Percentiles rank a stretch among this genome's conserved stretches.
Evolutionary conservation across 345 rosid species (phyloP).

Genomic region (Moricandia moricandioides): DNA sequence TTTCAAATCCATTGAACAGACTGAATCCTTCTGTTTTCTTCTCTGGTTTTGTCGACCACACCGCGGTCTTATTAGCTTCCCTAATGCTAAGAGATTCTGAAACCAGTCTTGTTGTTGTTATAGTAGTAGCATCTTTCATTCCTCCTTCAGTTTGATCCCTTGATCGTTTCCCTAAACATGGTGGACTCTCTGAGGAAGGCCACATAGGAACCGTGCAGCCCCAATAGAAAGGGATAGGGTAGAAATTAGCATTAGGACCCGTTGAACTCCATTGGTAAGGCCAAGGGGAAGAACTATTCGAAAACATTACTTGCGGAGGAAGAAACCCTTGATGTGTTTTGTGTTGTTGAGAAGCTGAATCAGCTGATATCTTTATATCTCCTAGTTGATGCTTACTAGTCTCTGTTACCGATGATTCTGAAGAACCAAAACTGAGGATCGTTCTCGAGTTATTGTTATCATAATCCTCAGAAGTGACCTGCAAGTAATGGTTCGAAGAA

Average conservation of each 20-base stretch:
- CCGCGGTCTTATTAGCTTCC: constrained; percentile 16
- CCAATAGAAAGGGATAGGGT: constrained; percentile 54
- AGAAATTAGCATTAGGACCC: constrained; percentile 38
- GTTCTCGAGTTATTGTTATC: constrained; percentile 33
- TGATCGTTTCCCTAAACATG: constrained; percentile 58
- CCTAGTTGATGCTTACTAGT: constrained; percentile 11
- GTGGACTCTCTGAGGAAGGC: constrained; percentile 27
- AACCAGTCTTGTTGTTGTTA: constrained; percentile 21
- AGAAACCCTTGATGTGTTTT: constrained; percentile 29
- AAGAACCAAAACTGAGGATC: constrained; percentile 53
- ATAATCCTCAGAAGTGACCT: constrained; percentile 22
- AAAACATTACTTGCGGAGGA: constrained; percentile 28
- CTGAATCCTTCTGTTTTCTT: constrained; percentile 37
- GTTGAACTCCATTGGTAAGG: constrained; percentile 50
- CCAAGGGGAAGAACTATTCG: constrained; percentile 41
- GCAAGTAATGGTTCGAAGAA: constrained; percentile 38
- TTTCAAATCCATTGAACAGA: constrained; percentile 51
- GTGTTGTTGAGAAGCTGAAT: constrained; percentile 25
- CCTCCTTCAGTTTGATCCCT: constrained; percentile 44
- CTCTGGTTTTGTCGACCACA: constrained; percentile 43
- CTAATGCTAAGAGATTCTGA: constrained; percentile 10
- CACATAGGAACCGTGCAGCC: constrained; percentile 37
- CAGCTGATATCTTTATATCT: constrained; percentile 23
- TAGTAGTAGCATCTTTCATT: background rate
- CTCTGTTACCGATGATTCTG: constrained; percentile 46